A percentile compares a stretch with the other conserved stretches of the same genome.
These are phyloP conservation scores for Cocos nucifera DNA, from an alignment of 176 grass and related monocot genomes.

Conservation along the genomic window DNA sequence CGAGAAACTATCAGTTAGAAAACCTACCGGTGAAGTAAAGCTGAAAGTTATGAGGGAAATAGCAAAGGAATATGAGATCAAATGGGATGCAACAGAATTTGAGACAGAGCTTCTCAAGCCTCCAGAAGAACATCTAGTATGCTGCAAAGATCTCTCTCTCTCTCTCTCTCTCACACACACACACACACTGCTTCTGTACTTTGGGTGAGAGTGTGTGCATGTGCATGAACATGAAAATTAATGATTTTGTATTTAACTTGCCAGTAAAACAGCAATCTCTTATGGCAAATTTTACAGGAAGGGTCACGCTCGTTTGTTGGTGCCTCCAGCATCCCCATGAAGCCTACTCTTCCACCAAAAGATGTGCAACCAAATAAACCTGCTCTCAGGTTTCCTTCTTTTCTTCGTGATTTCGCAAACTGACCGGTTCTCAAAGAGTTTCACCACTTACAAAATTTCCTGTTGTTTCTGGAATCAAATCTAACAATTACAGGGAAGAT, in stretches of 20 bases:
- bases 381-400: slow-evolving; percentile 37
- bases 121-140: slow-evolving; percentile 55
- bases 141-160: no score
- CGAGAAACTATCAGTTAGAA: slow-evolving; percentile 87
- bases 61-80: slow-evolving; percentile 78
- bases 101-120: slow-evolving; percentile 90
- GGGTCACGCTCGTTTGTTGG: slow-evolving; percentile 56
- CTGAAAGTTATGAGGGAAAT: slow-evolving; percentile 83
- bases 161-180: no score
- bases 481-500: slow-evolving; percentile 26
- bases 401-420: background rate
- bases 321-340: slow-evolving; percentile 53
- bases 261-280: no score
- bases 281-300: slow-evolving; percentile 29
- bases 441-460: no score
- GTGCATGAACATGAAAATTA: no score
- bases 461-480: no score
- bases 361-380: slow-evolving; percentile 20
- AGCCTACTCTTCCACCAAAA: slow-evolving; percentile 24
- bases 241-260: no score
- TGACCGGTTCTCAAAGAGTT: no score
- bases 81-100: slow-evolving; percentile 70
- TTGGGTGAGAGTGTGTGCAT: no score
- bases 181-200: no score
- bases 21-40: slow-evolving; percentile 76